Evolutionary conservation across 2,329 filamentous ascomycete species (phyloP).

Genomic region (Botrytis byssoidea): DNA sequence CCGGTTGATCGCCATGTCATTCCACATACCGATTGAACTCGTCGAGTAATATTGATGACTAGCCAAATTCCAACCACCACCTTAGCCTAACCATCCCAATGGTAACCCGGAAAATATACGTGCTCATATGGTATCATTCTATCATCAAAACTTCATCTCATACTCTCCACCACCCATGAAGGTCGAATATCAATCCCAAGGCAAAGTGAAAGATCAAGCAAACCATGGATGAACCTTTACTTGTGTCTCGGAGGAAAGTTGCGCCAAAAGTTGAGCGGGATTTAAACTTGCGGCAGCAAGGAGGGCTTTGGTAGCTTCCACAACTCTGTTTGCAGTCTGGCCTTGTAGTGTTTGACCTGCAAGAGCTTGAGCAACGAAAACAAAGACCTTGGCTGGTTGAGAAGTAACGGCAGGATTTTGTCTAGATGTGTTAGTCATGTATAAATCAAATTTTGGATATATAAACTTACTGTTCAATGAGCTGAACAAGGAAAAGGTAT

Average conservation of each 20-base stretch:
- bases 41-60: slow-evolving; percentile 21
- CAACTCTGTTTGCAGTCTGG: slow-evolving; percentile 74
- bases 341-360: slow-evolving; percentile 89
- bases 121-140: slow-evolving; percentile 23
- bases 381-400: slow-evolving; percentile 79
- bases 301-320: slow-evolving; percentile 73
- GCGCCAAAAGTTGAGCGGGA: slow-evolving; percentile 70
- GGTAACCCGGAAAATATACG: slow-evolving; percentile 23
- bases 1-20: slow-evolving; percentile 22
- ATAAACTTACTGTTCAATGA: slow-evolving; percentile 86
- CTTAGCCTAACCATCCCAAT: slow-evolving; percentile 17
- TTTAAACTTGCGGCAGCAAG: slow-evolving; percentile 73
- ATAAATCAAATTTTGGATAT: slow-evolving; percentile 22
- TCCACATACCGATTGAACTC: not conserved
- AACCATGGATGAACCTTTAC: slow-evolving; percentile 78
- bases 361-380: slow-evolving; percentile 81
- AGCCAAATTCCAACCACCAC: slow-evolving; percentile 16
- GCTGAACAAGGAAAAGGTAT: slow-evolving; percentile 84
- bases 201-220: slow-evolving; percentile 47
- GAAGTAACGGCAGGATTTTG: slow-evolving; percentile 79
- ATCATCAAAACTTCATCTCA: slow-evolving; percentile 20
- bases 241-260: slow-evolving; percentile 77
- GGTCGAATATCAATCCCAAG: slow-evolving; percentile 15
- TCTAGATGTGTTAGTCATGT: slow-evolving; percentile 49
- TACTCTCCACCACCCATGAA: slow-evolving; percentile 14